Evolutionary conservation across 352 stramenopile genomes (phyloP).

Genomic region (Pythium dissotocum): DNA sequence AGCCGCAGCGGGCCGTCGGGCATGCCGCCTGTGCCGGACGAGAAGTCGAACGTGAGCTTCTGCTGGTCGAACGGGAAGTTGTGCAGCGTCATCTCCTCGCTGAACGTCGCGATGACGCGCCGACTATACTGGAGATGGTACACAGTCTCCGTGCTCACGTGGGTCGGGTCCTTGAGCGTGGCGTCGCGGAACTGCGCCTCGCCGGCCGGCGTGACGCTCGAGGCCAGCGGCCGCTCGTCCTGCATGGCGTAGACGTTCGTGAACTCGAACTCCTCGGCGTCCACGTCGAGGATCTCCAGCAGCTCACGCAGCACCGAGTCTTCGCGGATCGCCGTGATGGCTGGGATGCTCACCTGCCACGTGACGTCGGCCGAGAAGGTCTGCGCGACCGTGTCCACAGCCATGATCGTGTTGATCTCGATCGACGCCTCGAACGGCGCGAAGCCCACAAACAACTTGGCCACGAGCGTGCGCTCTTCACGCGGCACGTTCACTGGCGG

Average conservation of each 20-base stretch:
- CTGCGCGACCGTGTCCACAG: conserved; percentile 35
- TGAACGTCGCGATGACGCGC: conserved; percentile 47
- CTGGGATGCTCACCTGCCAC: conserved; percentile 32
- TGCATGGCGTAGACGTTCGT: conserved; percentile 30
- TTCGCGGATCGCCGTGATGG: conserved; percentile 35
- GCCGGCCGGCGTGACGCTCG: conserved; percentile 13
- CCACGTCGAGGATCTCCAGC: conserved; percentile 35
- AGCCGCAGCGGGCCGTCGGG: conserved; percentile 20
- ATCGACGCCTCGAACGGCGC: conserved; percentile 26
- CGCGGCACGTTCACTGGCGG: conserved; percentile 6
- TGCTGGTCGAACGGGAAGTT: conserved; percentile 66
- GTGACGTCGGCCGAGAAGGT: conserved; percentile 35
- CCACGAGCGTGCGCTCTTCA: background rate
- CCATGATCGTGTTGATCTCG: conserved; percentile 30
- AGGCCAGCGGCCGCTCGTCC: conserved; percentile 9
- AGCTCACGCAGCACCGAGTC: conserved; percentile 35
- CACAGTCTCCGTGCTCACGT: conserved; percentile 5
- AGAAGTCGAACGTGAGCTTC: conserved; percentile 52
- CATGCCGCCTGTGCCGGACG: conserved; percentile 14
- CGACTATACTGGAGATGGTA: conserved; percentile 43
- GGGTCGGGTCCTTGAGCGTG: background rate
- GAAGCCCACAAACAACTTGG: conserved; percentile 29
- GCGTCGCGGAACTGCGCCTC: conserved; percentile 10
- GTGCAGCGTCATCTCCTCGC: conserved; percentile 55
- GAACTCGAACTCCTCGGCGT: conserved; percentile 35